Percentiles rank a stretch among this genome's conserved stretches.
phyloP scores from a whole-genome alignment of 768 basidiomycete species.

The Lactifluus rugatus region DNA sequence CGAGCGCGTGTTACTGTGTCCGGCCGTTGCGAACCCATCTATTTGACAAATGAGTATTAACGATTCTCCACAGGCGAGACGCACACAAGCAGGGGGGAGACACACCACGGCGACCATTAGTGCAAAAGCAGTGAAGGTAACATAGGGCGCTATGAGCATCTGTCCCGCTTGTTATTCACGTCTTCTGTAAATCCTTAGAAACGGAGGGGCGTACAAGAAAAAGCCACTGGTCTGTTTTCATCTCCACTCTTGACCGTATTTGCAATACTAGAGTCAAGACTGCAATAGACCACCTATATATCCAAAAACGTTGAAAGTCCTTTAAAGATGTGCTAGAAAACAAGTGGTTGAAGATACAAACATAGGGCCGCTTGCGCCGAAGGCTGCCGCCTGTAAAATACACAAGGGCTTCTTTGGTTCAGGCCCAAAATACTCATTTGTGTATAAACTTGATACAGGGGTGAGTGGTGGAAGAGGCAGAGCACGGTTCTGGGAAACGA shows the following conservation, averaged over 20 bases:
- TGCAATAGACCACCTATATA: constrained; percentile 2
- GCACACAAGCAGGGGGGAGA: not conserved
- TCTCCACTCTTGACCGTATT: constrained; percentile 1
- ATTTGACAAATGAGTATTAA: not conserved
- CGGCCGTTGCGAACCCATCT: not conserved
- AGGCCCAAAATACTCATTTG: constrained; percentile 9
- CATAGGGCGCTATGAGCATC: constrained; percentile 6
- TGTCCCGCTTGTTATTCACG: not conserved
- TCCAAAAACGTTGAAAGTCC: not conserved
- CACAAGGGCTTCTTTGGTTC: constrained; percentile 4
- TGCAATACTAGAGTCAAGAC: constrained; percentile 2
- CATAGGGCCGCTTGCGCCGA: constrained; percentile 8
- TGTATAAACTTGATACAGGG: constrained; percentile 1
- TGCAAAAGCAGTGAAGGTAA: not conserved
- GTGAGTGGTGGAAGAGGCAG: not conserved
- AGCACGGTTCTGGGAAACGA: not conserved
- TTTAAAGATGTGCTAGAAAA: not conserved
- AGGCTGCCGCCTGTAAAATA: constrained; percentile 8
- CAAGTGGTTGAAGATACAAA: not conserved
- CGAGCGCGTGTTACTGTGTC: constrained; percentile 1
- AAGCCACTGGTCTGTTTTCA: not conserved
- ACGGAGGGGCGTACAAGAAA: not conserved
- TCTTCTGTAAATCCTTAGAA: not conserved
- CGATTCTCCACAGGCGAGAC: not conserved
- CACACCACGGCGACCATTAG: not conserved